phyloP scores from a whole-genome alignment of 169 alveolate species.

The Plasmodium reichenowi region DNA sequence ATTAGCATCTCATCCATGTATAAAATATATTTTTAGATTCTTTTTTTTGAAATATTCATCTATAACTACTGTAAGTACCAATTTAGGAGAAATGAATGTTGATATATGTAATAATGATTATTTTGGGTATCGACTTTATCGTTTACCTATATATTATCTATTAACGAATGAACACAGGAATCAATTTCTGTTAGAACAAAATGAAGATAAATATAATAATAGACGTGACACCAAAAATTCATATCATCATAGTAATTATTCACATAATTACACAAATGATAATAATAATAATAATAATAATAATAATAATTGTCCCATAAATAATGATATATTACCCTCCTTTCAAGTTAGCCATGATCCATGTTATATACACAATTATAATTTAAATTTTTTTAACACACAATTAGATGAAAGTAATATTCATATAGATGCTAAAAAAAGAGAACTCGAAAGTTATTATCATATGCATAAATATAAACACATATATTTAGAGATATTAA shows the following conservation, averaged over 20 bases:
- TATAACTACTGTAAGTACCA: conserved; percentile 82
- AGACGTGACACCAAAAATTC: too few relatives aligned
- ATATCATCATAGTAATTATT: not conserved
- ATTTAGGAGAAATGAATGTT: conserved; percentile 81
- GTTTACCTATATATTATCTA: conserved; percentile 78
- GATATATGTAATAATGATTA: conserved; percentile 81
- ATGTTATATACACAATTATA: conserved; percentile 56
- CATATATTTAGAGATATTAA: conserved; percentile 80
- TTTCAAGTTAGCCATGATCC: conserved; percentile 38
- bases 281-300: too few relatives aligned
- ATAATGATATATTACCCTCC: not conserved
- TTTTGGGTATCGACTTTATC: conserved; percentile 73
- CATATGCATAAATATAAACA: conserved; percentile 64
- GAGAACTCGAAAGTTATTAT: conserved; percentile 43
- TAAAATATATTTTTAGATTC: conserved; percentile 79
- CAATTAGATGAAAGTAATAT: conserved; percentile 59
- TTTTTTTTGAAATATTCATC: conserved; percentile 81
- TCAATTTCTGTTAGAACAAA: not conserved
- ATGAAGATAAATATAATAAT: not conserved
- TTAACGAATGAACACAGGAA: conserved; percentile 1
- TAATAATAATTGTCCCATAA: not conserved
- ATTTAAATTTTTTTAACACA: conserved; percentile 32
- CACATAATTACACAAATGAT: not conserved
- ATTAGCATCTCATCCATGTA: conserved; percentile 80
- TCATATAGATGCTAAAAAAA: conserved; percentile 16